phyloP scores from a whole-genome alignment of 805 yeast genomes.

The Geotrichum ghanense region DNA sequence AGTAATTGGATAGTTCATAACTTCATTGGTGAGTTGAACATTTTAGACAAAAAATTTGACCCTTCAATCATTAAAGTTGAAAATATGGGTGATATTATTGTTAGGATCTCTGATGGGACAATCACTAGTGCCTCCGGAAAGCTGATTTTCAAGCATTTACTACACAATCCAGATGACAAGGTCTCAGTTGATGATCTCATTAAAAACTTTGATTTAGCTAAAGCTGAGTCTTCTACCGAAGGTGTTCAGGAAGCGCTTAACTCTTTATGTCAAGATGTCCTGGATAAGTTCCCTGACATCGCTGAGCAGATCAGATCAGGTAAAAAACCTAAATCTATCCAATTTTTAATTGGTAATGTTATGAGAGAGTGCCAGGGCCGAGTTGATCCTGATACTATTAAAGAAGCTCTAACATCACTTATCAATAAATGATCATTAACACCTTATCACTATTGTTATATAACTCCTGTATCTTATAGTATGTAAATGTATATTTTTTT shows the following conservation, averaged over 20 bases:
- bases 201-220: slow-evolving; percentile 34
- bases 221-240: slow-evolving; percentile 23
- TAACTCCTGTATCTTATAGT: too few species aligned
- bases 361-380: slow-evolving; percentile 71
- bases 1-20: slow-evolving; percentile 81
- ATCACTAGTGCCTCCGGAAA: slow-evolving; percentile 64
- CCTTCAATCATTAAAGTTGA: slow-evolving; percentile 27
- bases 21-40: slow-evolving; percentile 55
- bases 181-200: slow-evolving; percentile 37
- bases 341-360: slow-evolving; percentile 71
- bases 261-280: slow-evolving; percentile 35
- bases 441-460: too few species aligned
- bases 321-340: slow-evolving; percentile 51
- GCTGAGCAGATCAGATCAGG: slow-evolving; percentile 47
- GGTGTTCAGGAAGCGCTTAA: slow-evolving; percentile 28
- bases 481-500: too few species aligned
- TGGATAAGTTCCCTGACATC: slow-evolving; percentile 38
- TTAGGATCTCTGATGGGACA: slow-evolving; percentile 32
- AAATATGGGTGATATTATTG: slow-evolving; percentile 44
- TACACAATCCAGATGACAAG: slow-evolving; percentile 17
- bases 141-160: slow-evolving; percentile 47
- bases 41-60: slow-evolving; percentile 30
- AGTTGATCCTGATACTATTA: slow-evolving; percentile 26
- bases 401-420: slow-evolving; percentile 1
- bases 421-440: background rate